phyloP scores from a whole-genome alignment of 495 filamentous ascomycete genomes.

The Aspergillus avenaceus region DNA sequence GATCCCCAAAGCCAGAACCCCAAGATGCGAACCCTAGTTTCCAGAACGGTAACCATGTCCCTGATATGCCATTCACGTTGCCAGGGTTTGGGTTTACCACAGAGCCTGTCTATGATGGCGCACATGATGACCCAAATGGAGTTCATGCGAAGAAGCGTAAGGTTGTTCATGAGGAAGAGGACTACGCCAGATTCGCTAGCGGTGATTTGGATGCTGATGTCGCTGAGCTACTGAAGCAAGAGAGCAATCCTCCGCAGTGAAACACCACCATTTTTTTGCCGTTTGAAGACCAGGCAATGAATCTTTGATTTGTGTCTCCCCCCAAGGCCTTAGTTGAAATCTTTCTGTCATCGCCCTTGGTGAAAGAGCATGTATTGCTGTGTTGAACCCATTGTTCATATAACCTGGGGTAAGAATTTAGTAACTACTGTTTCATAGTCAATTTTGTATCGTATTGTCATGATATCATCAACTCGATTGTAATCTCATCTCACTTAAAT shows the following conservation, averaged over 20 bases:
- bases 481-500: neutral
- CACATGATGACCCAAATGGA: slow-evolving; percentile 33
- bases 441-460: neutral
- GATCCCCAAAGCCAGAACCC: slow-evolving; percentile 35
- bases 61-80: slow-evolving; percentile 23
- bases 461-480: neutral
- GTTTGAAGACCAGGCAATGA: neutral
- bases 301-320: neutral
- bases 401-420: neutral
- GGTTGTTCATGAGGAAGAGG: slow-evolving; percentile 61
- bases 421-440: neutral
- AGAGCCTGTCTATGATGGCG: slow-evolving; percentile 35
- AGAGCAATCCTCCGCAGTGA: slow-evolving; percentile 22
- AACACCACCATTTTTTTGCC: neutral
- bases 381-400: neutral
- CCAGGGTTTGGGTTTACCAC: slow-evolving; percentile 31
- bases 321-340: neutral
- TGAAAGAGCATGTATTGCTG: neutral
- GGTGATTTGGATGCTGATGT: slow-evolving; percentile 78
- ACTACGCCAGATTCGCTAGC: slow-evolving; percentile 64
- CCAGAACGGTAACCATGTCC: slow-evolving; percentile 21
- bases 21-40: slow-evolving; percentile 18
- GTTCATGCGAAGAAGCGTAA: slow-evolving; percentile 67
- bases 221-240: slow-evolving; percentile 67
- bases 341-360: too few relatives aligned